phyloP scores from a whole-genome alignment of 169 alveolate species.

The Cryptosporidium xiaoi region DNA sequence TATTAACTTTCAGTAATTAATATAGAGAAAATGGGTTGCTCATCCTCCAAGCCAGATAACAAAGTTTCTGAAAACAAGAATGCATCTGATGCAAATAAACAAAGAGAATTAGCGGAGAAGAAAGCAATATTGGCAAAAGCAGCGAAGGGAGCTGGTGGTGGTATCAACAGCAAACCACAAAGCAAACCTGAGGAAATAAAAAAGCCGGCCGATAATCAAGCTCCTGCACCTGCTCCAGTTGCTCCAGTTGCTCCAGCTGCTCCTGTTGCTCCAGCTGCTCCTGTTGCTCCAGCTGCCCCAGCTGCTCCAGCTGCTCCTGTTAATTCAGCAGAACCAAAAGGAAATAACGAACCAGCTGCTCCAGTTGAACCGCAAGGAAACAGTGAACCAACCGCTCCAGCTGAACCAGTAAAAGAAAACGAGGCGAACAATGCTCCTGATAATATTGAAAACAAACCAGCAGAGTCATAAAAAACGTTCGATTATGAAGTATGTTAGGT shows the following conservation, averaged over 20 bases:
- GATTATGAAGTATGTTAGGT: no score
- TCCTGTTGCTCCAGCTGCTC: background rate
- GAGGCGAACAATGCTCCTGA: no score
- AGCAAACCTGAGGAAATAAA: constrained; percentile 48
- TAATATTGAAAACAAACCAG: no score
- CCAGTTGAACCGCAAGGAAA: constrained; percentile 6
- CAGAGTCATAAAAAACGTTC: no score
- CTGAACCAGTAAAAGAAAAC: no score
- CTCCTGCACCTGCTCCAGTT: constrained; percentile 26
- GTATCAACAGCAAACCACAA: constrained; percentile 17
- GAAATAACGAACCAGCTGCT: constrained; percentile 1
- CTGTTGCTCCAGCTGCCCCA: constrained; percentile 2
- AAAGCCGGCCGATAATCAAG: constrained; percentile 4
- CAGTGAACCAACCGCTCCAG: background rate
- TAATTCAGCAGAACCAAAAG: constrained; percentile 36
- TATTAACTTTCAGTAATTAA: background rate
- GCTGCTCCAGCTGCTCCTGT: constrained; percentile 2
- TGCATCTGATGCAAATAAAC: constrained; percentile 58
- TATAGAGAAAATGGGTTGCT: constrained; percentile 58
- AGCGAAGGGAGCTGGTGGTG: constrained; percentile 34
- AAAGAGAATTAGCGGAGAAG: constrained; percentile 68
- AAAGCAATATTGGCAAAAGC: constrained; percentile 68
- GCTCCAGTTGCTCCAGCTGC: constrained; percentile 11
- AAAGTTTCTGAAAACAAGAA: constrained; percentile 53
- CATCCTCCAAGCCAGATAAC: constrained; percentile 67